Evolutionary conservation across 1,139 yeast species (phyloP), one percentile per base, ranked within the genome.

Genomic region (Cylindricascospora bacillispora): DNA sequence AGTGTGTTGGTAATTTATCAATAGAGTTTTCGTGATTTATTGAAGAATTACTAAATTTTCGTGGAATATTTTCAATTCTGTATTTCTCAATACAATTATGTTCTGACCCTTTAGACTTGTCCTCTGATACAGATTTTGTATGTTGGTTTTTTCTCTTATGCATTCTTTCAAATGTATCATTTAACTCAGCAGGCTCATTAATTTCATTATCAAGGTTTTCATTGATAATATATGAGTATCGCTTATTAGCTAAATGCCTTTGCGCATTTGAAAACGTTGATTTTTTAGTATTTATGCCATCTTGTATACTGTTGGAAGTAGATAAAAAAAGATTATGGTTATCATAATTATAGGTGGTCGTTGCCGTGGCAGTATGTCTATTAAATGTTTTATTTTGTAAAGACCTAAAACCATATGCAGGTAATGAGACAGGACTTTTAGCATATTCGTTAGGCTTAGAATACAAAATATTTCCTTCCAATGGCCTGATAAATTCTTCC

Each of bases 201-300:
- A n/a, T n/a, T n/a, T 28, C 40, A 13, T 34, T 32, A 24, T 40
- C 48, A 25, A 35, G 30, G 23, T 41, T 54, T 31, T 49, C 56
- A 31, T 49, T 54, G 5, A 45, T 55, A 12, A 52, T 34, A 27
- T 50, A 52, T 2, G 56, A 52, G 31, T 44, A 52, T 21, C 56
- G 41, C 13, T 40, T 43, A 10, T 40, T 32, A 2, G 53, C 40
- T 17, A 41, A 37, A 35, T 50, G 54, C 25, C 49, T 45, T 33
- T 49, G 50, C 4, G 45, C 50, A 7, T n/a, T n/a, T n/a, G n/a
- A n/a, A n/a, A n/a, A n/a, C n/a, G n/a, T n/a, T n/a, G n/a, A n/a
- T n/a, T n/a, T n/a, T n/a, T n/a, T n/a, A n/a, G n/a, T n/a, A n/a
- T n/a, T n/a, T n/a, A n/a, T n/a, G n/a, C n/a, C n/a, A n/a, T n/a